These are phyloP conservation scores for Rhododendron griersonianum DNA, from an alignment of 148 eudicot genomes.

Conservation along the genomic window DNA sequence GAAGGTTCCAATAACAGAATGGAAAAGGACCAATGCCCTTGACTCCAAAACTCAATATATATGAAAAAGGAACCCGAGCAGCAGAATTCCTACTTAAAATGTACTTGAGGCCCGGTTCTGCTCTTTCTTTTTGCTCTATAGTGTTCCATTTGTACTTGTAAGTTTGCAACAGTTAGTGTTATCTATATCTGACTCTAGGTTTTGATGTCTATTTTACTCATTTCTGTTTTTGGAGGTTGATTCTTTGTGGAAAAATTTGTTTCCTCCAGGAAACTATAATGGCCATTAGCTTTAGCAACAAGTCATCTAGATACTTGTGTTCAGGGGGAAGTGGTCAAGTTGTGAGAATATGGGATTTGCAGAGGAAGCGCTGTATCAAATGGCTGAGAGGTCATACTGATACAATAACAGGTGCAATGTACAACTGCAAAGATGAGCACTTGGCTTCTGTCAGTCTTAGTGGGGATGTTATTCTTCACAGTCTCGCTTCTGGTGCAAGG, in stretches of 20 bases:
- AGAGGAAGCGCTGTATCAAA: slow-evolving; percentile 87
- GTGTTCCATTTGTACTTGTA: background rate
- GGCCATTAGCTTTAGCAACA: slow-evolving; percentile 74
- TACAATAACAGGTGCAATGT: slow-evolving; percentile 70
- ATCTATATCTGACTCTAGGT: background rate
- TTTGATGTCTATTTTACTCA: background rate
- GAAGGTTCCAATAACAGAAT: background rate
- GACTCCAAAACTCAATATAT: background rate
- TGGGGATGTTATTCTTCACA: slow-evolving; percentile 90
- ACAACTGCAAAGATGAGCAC: slow-evolving; percentile 95
- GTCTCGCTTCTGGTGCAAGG: slow-evolving; percentile 85
- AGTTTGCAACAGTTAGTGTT: background rate
- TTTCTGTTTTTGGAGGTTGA: background rate
- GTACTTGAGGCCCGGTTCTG: background rate
- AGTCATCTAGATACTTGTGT: slow-evolving; percentile 82
- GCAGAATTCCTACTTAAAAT: background rate
- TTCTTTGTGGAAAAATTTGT: background rate
- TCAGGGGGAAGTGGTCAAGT: slow-evolving; percentile 90
- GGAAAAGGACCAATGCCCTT: background rate
- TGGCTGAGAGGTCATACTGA: slow-evolving; percentile 88
- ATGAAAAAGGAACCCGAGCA: background rate
- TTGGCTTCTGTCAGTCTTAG: slow-evolving; percentile 85
- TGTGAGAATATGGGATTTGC: slow-evolving; percentile 94
- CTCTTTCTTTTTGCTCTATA: background rate
- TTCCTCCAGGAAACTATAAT: slow-evolving; percentile 59